Conservation (phyloP, 192 early-diverging fungal genomes). For the Podila epicladia region DNA sequence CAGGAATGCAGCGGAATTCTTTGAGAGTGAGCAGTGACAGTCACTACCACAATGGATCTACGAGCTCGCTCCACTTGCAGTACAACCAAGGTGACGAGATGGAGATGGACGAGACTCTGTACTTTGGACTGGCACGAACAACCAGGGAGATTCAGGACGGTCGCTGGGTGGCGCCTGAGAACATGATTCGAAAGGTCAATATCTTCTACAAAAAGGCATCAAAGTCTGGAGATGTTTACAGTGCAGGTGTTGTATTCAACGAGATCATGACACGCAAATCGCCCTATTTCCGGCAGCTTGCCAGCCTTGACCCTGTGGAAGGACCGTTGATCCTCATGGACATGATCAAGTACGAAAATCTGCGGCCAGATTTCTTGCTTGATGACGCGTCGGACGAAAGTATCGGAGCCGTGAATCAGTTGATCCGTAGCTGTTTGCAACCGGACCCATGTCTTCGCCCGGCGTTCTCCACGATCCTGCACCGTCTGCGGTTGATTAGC, state of each 20-base stretch:
- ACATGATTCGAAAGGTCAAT: conserved; percentile 9
- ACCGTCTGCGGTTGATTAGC: conserved; percentile 38
- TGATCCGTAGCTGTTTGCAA: conserved; percentile 41
- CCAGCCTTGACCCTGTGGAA: conserved; percentile 4
- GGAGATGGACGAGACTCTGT: conserved; percentile 8
- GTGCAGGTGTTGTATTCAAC: conserved; percentile 57
- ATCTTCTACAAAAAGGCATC: conserved; percentile 13
- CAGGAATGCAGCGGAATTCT: conserved; percentile 2
- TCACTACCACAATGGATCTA: background rate
- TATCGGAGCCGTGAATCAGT: conserved; percentile 39
- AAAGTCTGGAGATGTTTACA: conserved; percentile 22
- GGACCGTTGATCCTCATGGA: conserved; percentile 16
- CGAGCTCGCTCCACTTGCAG: background rate
- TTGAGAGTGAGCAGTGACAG: conserved; percentile 3
- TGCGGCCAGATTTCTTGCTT: conserved; percentile 41
- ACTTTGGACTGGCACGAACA: conserved; percentile 1
- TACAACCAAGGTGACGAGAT: conserved; percentile 10
- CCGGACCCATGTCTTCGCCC: conserved; percentile 31
- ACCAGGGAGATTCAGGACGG: conserved; percentile 29
- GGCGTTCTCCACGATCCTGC: conserved; percentile 30
- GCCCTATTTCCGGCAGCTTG: conserved; percentile 41
- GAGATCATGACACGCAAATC: conserved; percentile 56
- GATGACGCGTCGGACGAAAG: conserved; percentile 46
- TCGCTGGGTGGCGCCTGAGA: conserved; percentile 42
- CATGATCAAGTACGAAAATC: conserved; percentile 34